phyloP scores from a whole-genome alignment of 257 asterid genomes.

The Osmanthus fragrans region DNA sequence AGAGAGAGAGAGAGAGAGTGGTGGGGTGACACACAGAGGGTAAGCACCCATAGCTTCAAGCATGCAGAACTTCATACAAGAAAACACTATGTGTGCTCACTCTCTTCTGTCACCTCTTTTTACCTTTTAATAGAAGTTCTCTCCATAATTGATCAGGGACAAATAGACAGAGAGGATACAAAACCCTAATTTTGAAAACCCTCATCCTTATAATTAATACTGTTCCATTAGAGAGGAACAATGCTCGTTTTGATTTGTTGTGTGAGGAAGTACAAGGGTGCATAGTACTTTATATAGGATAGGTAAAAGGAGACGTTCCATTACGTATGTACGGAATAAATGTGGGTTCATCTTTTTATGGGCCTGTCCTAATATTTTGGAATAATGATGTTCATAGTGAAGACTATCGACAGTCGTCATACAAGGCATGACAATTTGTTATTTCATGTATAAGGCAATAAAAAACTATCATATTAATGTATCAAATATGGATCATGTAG shows the following conservation, averaged over 20 bases:
- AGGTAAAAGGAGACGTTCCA: conserved; percentile 9
- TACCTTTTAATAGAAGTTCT: conserved; percentile 5
- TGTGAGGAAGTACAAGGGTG: conserved; percentile 22
- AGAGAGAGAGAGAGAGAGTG: neutral
- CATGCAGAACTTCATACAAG: conserved; percentile 40
- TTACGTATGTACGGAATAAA: conserved; percentile 22
- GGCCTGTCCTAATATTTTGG: neutral
- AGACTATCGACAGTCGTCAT: no score
- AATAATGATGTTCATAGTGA: no score
- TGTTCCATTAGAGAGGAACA: conserved; percentile 38
- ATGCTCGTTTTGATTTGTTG: conserved; percentile 23
- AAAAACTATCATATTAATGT: no score
- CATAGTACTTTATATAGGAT: conserved; percentile 33
- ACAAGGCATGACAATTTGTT: no score
- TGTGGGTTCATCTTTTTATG: no score
- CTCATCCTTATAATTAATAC: conserved; percentile 8
- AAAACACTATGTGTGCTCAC: conserved; percentile 63
- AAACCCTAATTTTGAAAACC: conserved; percentile 28
- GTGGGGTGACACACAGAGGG: conserved; percentile 60
- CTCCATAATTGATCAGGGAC: neutral
- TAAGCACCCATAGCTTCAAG: conserved; percentile 59
- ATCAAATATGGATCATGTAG: no score
- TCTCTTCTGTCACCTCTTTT: conserved; percentile 64
- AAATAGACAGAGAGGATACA: neutral
- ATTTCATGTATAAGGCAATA: no score